A percentile compares a stretch with the other conserved stretches of the same genome.
Conservation (phyloP, 768 basidiomycete genomes). For the Tulasnella sp. region DNA sequence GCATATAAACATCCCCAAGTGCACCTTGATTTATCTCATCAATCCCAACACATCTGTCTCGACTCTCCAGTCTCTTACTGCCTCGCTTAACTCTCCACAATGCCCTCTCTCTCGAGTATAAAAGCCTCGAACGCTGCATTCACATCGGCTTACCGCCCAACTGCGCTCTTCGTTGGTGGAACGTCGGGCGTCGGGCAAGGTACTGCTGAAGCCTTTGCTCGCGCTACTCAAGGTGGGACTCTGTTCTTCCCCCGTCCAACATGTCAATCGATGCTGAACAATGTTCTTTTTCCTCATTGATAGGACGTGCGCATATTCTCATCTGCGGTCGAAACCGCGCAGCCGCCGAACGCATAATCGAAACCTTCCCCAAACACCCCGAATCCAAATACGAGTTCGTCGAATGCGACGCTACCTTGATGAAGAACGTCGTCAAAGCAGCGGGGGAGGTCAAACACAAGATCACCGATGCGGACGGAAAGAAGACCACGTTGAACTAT, state of each 20-base stretch:
- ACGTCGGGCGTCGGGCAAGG: slow-evolving; percentile 21
- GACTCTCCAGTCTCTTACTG: no score
- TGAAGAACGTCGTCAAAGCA: slow-evolving; percentile 23
- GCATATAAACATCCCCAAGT: no score
- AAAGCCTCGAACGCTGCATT: slow-evolving; percentile 11
- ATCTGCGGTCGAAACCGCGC: slow-evolving; percentile 24
- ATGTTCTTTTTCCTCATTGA: no score
- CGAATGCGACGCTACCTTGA: slow-evolving; percentile 27
- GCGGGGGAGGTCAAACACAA: not conserved
- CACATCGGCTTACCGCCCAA: slow-evolving; percentile 13
- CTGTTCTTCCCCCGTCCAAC: not conserved
- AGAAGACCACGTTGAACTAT: slow-evolving; percentile 15
- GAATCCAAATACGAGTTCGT: slow-evolving; percentile 30
- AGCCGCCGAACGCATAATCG: slow-evolving; percentile 24
- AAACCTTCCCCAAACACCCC: slow-evolving; percentile 19
- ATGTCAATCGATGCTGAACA: not conserved
- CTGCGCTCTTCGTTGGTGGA: slow-evolving; percentile 21
- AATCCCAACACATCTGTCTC: no score
- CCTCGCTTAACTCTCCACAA: no score
- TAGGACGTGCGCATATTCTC: slow-evolving; percentile 21
- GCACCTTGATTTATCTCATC: not conserved
- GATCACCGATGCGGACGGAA: not conserved
- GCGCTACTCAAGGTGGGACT: slow-evolving; percentile 12
- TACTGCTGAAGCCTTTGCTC: slow-evolving; percentile 18
- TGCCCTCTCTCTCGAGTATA: slow-evolving; percentile 9